phyloP scores from a whole-genome alignment of 176 grass and related monocot species.

The Ensete ventricosum region DNA sequence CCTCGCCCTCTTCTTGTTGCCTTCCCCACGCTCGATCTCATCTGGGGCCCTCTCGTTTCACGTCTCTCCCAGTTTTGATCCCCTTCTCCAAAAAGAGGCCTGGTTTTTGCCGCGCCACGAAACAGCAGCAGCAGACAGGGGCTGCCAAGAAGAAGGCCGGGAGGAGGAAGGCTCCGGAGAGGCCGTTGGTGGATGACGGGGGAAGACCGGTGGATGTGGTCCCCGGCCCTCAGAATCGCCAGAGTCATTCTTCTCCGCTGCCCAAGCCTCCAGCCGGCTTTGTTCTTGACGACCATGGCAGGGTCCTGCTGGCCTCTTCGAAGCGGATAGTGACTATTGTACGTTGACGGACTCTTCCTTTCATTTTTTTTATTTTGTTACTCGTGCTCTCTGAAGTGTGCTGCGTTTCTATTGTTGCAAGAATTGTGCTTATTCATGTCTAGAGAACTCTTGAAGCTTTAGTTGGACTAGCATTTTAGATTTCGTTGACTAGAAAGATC shows the following conservation, averaged over 20 bases:
- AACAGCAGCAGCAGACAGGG: constrained; percentile 11
- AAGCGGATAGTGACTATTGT: constrained; percentile 75
- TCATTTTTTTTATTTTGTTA: neutral
- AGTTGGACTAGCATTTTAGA: neutral
- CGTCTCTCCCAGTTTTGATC: neutral
- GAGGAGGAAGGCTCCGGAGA: constrained; percentile 22
- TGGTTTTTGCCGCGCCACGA: neutral
- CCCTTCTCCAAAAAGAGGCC: constrained; percentile 3
- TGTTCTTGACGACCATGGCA: constrained; percentile 62
- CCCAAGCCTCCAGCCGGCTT: constrained; percentile 83
- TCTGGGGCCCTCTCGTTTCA: too few relatives aligned
- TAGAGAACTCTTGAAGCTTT: neutral
- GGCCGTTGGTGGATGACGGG: constrained; percentile 9
- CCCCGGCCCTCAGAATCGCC: constrained; percentile 20
- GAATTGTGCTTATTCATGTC: neutral
- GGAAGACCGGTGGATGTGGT: constrained; percentile 15
- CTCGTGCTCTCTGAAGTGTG: neutral
- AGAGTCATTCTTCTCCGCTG: constrained; percentile 40
- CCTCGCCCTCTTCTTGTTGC: neutral
- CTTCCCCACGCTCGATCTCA: neutral
- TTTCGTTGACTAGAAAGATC: neutral
- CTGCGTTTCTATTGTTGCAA: neutral
- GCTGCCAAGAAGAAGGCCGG: constrained; percentile 21
- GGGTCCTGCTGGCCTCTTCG: constrained; percentile 60
- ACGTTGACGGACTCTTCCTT: neutral